Conservation (phyloP, 1,139 yeast genomes). For the Protomyces macrosporus region DNA sequence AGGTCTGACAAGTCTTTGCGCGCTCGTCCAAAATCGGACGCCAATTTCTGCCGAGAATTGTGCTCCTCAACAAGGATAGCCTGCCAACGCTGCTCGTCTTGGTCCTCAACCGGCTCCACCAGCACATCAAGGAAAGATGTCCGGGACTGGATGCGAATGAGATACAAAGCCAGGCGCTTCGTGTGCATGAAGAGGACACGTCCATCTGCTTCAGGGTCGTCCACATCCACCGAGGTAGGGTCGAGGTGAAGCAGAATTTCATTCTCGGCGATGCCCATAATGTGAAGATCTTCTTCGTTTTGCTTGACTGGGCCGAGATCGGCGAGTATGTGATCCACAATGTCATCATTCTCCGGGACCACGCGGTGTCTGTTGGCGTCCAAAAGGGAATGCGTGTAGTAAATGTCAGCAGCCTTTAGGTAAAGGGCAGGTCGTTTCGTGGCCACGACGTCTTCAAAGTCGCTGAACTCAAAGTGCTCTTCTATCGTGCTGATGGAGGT, state of each 20-base stretch:
- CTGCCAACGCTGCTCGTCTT: slow-evolving; percentile 60
- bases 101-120: slow-evolving; percentile 62
- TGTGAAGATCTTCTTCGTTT: slow-evolving; percentile 36
- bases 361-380: slow-evolving; percentile 50
- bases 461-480: slow-evolving; percentile 54
- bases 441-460: slow-evolving; percentile 66
- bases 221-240: slow-evolving; percentile 42
- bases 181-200: slow-evolving; percentile 64
- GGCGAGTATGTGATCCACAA: slow-evolving; percentile 46
- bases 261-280: slow-evolving; percentile 8
- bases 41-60: slow-evolving; percentile 32
- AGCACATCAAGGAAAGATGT: slow-evolving; percentile 66
- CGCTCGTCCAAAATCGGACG: slow-evolving; percentile 13
- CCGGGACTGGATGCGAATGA: slow-evolving; percentile 74
- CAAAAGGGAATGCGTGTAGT: slow-evolving; percentile 56
- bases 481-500: slow-evolving; percentile 44
- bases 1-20: slow-evolving; percentile 40
- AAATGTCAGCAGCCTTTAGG: slow-evolving; percentile 60
- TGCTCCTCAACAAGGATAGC: slow-evolving; percentile 51
- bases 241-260: slow-evolving; percentile 44
- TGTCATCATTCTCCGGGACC: slow-evolving; percentile 50
- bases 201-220: slow-evolving; percentile 42
- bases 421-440: slow-evolving; percentile 60
- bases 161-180: slow-evolving; percentile 71
- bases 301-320: slow-evolving; percentile 45